Conservation (phyloP, 768 basidiomycete genomes). For the Podaxis rugospora region DNA sequence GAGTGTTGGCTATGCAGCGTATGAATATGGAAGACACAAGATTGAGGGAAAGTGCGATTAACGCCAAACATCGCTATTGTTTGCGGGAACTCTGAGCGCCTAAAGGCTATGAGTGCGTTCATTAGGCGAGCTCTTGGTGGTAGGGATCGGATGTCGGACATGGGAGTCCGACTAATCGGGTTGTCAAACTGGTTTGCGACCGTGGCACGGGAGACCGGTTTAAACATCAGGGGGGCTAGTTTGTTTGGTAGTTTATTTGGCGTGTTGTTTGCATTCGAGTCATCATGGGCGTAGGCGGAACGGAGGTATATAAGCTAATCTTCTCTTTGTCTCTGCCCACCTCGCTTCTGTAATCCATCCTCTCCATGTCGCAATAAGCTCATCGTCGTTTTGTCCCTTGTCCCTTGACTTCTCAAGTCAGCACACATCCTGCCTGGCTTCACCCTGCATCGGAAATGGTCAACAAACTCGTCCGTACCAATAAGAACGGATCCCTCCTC, state of each 20-base stretch:
- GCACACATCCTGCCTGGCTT: conserved; percentile 35
- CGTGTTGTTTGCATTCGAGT: conserved; percentile 16
- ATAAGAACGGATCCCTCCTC: conserved; percentile 82
- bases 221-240: conserved; percentile 7
- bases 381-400: conserved; percentile 19
- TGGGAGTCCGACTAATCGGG: not conserved
- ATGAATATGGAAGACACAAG: conserved; percentile 2
- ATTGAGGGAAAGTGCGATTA: not conserved
- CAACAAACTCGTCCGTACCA: conserved; percentile 76
- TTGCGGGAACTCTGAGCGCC: not conserved
- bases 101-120: not conserved
- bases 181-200: conserved; percentile 7
- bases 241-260: conserved; percentile 17
- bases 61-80: not conserved
- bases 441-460: conserved; percentile 56
- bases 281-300: conserved; percentile 11
- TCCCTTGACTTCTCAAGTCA: conserved; percentile 19
- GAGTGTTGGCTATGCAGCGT: conserved; percentile 7
- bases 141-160: conserved; percentile 1
- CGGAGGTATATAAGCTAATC: conserved; percentile 21
- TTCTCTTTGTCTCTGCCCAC: conserved; percentile 16
- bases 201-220: conserved; percentile 1
- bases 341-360: conserved; percentile 16
- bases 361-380: conserved; percentile 13
- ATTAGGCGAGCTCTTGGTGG: not conserved